phyloP scores from a whole-genome alignment of 768 basidiomycete species.

The Amanita polypyramis region DNA sequence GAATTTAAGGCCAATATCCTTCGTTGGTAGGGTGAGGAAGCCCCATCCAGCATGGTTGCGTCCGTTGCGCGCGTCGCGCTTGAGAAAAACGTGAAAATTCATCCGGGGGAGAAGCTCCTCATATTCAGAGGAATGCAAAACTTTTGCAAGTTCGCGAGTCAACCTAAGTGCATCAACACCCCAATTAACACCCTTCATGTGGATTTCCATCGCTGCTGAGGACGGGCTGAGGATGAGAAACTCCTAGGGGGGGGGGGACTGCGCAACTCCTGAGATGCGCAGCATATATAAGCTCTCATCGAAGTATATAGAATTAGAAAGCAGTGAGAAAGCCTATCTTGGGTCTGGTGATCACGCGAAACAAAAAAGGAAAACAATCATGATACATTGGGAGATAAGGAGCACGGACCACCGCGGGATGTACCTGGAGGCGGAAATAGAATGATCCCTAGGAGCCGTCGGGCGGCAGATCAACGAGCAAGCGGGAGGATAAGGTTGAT shows the following conservation, averaged over 20 bases:
- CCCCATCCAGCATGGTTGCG: slow-evolving; percentile 31
- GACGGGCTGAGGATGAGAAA: slow-evolving; percentile 1
- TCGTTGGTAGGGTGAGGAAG: slow-evolving; percentile 35
- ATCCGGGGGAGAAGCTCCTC: slow-evolving; percentile 19
- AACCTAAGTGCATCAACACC: slow-evolving; percentile 20
- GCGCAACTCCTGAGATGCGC: neutral
- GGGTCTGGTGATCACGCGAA: neutral
- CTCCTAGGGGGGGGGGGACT: slow-evolving; percentile 4
- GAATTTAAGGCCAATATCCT: slow-evolving; percentile 28
- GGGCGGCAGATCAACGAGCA: neutral
- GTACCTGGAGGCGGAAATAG: neutral
- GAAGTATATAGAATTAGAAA: neutral
- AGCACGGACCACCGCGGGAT: neutral
- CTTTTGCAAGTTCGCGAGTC: slow-evolving; percentile 24
- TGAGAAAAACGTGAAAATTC: slow-evolving; percentile 47
- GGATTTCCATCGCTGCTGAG: slow-evolving; percentile 26
- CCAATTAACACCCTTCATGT: slow-evolving; percentile 27
- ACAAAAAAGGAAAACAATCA: neutral
- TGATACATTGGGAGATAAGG: neutral
- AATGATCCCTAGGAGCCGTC: no score
- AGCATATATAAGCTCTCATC: neutral
- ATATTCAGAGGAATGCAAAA: slow-evolving; percentile 38
- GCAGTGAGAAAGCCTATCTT: neutral
- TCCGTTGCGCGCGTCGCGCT: slow-evolving; percentile 23
- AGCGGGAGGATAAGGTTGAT: slow-evolving; percentile 45